Evolutionary conservation across 2,329 filamentous ascomycete species (phyloP).

Genomic region (Alternaria brassicae): DNA sequence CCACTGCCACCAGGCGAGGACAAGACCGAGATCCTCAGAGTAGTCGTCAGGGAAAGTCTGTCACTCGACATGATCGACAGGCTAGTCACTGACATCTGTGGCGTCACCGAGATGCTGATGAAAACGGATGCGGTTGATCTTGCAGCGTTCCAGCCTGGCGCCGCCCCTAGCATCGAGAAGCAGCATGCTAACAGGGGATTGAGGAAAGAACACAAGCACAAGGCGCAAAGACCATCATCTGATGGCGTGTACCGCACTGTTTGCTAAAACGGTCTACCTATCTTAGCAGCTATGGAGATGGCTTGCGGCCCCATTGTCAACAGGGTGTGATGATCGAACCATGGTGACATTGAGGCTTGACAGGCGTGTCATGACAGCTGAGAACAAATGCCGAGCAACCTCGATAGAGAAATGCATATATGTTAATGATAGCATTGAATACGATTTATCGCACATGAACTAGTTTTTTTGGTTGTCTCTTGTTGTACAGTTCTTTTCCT

Average conservation of each 20-base stretch:
- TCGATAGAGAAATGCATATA: background rate
- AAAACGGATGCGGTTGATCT: conserved; percentile 61
- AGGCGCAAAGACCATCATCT: conserved; percentile 55
- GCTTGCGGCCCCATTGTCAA: background rate
- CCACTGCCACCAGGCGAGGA: conserved; percentile 68
- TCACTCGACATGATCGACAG: conserved; percentile 71
- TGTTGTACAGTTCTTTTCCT: background rate
- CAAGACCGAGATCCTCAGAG: conserved; percentile 69
- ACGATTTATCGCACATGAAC: background rate
- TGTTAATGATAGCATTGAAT: background rate
- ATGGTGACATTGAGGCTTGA: background rate
- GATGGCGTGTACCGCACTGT: conserved; percentile 59
- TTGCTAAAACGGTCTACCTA: conserved; percentile 43
- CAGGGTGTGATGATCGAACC: background rate
- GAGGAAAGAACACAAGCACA: conserved; percentile 53
- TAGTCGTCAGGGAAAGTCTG: conserved; percentile 72
- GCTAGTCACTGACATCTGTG: conserved; percentile 66
- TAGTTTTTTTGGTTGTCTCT: background rate
- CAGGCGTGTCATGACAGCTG: background rate
- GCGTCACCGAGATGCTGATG: conserved; percentile 68
- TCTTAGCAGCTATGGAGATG: background rate
- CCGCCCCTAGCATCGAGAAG: conserved; percentile 52
- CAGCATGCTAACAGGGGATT: conserved; percentile 48
- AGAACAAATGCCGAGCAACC: background rate
- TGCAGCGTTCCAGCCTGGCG: conserved; percentile 54